A percentile compares a stretch with the other conserved stretches of the same genome.
phyloP scores from a whole-genome alignment of 2,329 filamentous ascomycete genomes.

The Talaromyces atroroseus region DNA sequence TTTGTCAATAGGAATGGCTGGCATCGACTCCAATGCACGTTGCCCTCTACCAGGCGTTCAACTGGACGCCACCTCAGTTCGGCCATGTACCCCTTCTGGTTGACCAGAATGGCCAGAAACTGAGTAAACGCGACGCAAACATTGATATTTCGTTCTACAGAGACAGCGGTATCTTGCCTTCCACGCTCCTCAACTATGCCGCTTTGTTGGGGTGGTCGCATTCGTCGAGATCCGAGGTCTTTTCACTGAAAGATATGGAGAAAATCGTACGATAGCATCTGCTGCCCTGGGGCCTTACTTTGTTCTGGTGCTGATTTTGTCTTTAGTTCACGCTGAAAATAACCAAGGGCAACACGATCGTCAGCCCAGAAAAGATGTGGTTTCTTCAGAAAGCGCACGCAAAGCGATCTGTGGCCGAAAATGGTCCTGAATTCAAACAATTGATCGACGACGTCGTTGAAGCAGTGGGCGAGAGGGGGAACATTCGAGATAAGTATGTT shows the following conservation, averaged over 20 bases:
- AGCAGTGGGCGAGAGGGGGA: constrained; percentile 20
- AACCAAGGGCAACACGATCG: constrained; percentile 82
- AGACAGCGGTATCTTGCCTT: constrained; percentile 56
- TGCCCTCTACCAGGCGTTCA: constrained; percentile 69
- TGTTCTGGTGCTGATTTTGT: constrained; percentile 20
- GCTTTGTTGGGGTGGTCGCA: constrained; percentile 82
- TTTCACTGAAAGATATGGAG: constrained; percentile 66
- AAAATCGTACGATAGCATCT: constrained; percentile 51
- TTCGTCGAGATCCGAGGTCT: constrained; percentile 60
- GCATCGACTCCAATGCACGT: constrained; percentile 80
- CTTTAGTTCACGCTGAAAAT: constrained; percentile 74
- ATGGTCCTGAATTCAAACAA: constrained; percentile 38
- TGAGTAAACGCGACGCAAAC: constrained; percentile 78
- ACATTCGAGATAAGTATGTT: constrained; percentile 5
- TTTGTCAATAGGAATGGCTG: constrained; percentile 71
- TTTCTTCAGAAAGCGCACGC: constrained; percentile 71
- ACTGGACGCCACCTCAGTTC: constrained; percentile 68
- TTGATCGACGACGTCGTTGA: constrained; percentile 34
- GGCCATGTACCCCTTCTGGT: constrained; percentile 75
- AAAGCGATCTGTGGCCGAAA: constrained; percentile 41
- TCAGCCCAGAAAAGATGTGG: constrained; percentile 72
- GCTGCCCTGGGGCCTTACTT: not conserved
- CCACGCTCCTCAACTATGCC: constrained; percentile 71
- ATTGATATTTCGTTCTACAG: constrained; percentile 56
- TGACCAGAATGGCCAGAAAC: constrained; percentile 63